These are phyloP conservation scores for Trametopsis cervina DNA, from an alignment of 768 basidiomycete species.

Conservation along the genomic window DNA sequence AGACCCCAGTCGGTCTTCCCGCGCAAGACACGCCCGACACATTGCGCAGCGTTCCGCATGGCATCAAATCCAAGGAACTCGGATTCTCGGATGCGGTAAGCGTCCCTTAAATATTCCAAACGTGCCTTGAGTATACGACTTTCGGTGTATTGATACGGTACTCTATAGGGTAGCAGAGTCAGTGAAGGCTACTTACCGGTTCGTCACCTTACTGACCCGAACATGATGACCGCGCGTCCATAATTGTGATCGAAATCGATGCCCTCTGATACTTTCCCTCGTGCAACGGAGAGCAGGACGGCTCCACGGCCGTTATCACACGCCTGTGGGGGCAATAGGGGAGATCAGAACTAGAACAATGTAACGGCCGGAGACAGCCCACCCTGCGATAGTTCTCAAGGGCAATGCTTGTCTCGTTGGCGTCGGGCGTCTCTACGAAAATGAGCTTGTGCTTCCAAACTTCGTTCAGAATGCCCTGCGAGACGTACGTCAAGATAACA, in stretches of 20 bases:
- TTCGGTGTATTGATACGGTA: constrained; percentile 98
- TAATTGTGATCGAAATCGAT: constrained; percentile 99
- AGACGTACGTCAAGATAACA: constrained; percentile 5
- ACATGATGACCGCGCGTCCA: constrained; percentile 98
- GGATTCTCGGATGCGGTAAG: constrained; percentile 95
- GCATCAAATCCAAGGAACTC: constrained; percentile 99
- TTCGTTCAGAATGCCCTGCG: constrained; percentile 94
- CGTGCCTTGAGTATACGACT: constrained; percentile 96
- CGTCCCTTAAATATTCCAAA: constrained; percentile 95
- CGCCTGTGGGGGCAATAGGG: constrained; percentile 67
- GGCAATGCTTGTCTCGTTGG: constrained; percentile 97
- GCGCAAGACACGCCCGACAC: constrained; percentile 93
- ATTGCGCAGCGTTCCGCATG: constrained; percentile 98
- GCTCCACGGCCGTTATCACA: constrained; percentile 98
- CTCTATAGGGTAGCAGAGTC: constrained; percentile 35
- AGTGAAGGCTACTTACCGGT: not conserved
- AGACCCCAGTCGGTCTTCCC: constrained; percentile 99
- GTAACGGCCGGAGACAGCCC: too few species aligned
- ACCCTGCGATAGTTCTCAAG: constrained; percentile 95
- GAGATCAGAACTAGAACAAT: too few species aligned
- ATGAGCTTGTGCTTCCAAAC: constrained; percentile 99
- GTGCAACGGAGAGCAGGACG: constrained; percentile 91
- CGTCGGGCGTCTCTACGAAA: constrained; percentile 98
- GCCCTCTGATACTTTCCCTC: constrained; percentile 99
- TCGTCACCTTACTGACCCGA: constrained; percentile 67